phyloP scores from a whole-genome alignment of 768 basidiomycete genomes.

The Hericium rajendrae region DNA sequence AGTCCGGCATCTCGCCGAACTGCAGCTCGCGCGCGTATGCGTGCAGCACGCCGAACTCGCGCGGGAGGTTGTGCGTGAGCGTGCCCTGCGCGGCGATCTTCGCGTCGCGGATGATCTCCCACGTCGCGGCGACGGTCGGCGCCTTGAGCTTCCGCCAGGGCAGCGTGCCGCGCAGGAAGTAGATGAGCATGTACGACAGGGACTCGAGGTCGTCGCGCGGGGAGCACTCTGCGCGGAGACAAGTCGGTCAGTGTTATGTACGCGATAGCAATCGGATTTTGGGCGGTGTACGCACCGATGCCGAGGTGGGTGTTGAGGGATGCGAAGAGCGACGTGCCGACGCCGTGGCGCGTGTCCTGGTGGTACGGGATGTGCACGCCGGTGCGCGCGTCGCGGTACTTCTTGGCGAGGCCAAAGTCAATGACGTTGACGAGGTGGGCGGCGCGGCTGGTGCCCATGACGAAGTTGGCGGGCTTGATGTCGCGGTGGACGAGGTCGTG shows the following conservation, averaged over 20 bases:
- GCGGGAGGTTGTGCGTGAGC: constrained; percentile 66
- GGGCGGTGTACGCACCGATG: constrained; percentile 56
- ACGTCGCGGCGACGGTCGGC: constrained; percentile 53
- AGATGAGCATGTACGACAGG: constrained; percentile 75
- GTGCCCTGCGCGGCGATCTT: constrained; percentile 53
- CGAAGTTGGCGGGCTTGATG: constrained; percentile 98
- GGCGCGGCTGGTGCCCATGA: constrained; percentile 79
- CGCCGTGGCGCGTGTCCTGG: constrained; percentile 67
- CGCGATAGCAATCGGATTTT: too few species aligned
- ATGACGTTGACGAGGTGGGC: constrained; percentile 81
- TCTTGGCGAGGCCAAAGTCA: constrained; percentile 79
- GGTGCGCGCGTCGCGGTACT: constrained; percentile 58
- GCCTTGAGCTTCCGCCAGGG: constrained; percentile 74
- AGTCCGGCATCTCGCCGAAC: constrained; percentile 86
- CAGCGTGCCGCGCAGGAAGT: constrained; percentile 67
- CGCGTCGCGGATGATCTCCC: constrained; percentile 68
- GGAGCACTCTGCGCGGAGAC: constrained; percentile 54
- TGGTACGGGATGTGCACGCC: constrained; percentile 62
- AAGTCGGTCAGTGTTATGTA: constrained; percentile 1
- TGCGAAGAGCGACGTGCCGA: constrained; percentile 71
- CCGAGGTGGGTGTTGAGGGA: constrained; percentile 70
- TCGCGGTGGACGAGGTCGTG: constrained; percentile 93
- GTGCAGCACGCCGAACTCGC: constrained; percentile 75
- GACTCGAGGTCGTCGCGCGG: constrained; percentile 75
- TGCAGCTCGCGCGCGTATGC: constrained; percentile 71